Conservation (phyloP, 495 filamentous ascomycete genomes). For the Acidiella bohemica region DNA sequence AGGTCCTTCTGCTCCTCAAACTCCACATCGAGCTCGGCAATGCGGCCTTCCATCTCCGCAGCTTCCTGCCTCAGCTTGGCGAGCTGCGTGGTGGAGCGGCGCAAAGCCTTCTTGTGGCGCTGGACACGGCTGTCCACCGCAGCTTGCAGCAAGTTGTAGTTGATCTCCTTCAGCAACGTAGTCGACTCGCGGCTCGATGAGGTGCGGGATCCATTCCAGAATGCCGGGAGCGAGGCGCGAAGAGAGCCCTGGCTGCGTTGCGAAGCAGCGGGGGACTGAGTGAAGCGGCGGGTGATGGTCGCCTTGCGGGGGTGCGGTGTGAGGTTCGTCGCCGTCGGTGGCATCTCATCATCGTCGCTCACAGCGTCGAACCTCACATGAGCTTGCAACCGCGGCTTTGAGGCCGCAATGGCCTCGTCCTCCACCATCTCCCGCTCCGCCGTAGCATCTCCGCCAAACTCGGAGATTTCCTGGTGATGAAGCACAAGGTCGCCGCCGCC, state of each 20-base stretch:
- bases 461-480: not conserved
- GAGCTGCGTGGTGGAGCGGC: no score
- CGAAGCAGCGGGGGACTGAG: constrained; percentile 4
- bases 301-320: constrained; percentile 17
- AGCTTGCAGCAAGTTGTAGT: constrained; percentile 57
- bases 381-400: not conserved
- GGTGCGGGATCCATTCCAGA: constrained; percentile 14
- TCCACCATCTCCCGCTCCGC: not conserved
- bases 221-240: constrained; percentile 18
- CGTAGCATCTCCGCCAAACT: not conserved
- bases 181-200: constrained; percentile 3
- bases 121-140: constrained; percentile 58
- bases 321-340: constrained; percentile 8
- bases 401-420: constrained; percentile 11
- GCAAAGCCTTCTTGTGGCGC: no score
- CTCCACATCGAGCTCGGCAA: constrained; percentile 21
- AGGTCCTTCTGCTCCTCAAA: constrained; percentile 22
- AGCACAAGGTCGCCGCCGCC: no score
- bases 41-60: constrained; percentile 18
- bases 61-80: constrained; percentile 19
- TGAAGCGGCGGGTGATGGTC: constrained; percentile 13
- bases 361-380: constrained; percentile 16
- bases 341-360: not conserved
- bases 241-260: not conserved
- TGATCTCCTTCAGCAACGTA: constrained; percentile 31